Evolutionary conservation across 768 basidiomycete species (phyloP), one percentile per base, ranked within the genome.

Genomic region (Multifurca ochricompacta): DNA sequence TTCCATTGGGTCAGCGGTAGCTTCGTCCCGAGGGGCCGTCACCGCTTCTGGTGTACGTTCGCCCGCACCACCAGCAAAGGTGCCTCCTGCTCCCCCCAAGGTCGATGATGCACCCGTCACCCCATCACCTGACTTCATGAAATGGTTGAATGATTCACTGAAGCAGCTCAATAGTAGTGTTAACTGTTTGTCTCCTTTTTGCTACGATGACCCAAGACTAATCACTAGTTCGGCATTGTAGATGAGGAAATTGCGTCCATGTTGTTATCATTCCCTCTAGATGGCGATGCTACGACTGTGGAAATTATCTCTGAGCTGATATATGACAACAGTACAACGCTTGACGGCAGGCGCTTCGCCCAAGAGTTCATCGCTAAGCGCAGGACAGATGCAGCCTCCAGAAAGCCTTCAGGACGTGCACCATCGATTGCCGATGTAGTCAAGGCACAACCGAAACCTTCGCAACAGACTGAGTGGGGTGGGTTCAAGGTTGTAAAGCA

Each of bases 191-290:
- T 65, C 19, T 28, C 27, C 34, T 27, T 23, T 40, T 30, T 43
- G 30, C 19, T 14, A 31, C 3, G 47, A 28, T 19, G 6, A 37
- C n/a, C 28, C 36, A n/a, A 19, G 47, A 27, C 37, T 46, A 56
- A 54, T 53, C 42, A 8, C 51, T 21, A 21, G 31, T 23, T 21
- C 16, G 27, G 7, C 36, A 31, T 35, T 48, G n/a, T 63, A 96
- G 94, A 95, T 49, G 96, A 98, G 67, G 96, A 98, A 62, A 93
- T 98, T 66, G 84, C 91, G 65, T 85, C 88, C 42, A 95, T 98
- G 91, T 74, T 99, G 21, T 78, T 99, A 23, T 83, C 88, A 1
- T 98, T 99, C 75, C 89, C 95, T 3, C 70, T 97, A 47, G 93
- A 98, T 60, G 89, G 87, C 18, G 89, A 87, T 62, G 72, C 80